Percentiles rank a stretch among this genome's conserved stretches.
These are phyloP conservation scores for Lanzia echinophila DNA, from an alignment of 2,329 filamentous ascomycete species.

Conservation along the genomic window DNA sequence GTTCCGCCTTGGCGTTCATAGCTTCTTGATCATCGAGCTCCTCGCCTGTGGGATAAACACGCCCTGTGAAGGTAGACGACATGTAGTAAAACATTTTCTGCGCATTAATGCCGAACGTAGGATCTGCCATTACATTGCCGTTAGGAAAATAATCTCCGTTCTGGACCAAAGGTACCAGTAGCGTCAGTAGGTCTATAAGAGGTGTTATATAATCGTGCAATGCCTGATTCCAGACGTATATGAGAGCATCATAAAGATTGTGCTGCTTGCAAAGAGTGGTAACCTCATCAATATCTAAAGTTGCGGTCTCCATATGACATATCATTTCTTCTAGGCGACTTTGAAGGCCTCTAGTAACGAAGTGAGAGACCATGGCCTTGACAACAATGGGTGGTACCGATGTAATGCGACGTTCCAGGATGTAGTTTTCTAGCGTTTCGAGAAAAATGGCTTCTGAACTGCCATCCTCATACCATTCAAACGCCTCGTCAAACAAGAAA, in stretches of 20 bases:
- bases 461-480: constrained; percentile 80
- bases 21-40: constrained; percentile 66
- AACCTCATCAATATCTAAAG: constrained; percentile 89
- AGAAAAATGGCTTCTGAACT: constrained; percentile 71
- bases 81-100: constrained; percentile 93
- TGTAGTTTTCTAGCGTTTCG: constrained; percentile 80
- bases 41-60: constrained; percentile 84
- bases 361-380: constrained; percentile 79
- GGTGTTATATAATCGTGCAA: constrained; percentile 86
- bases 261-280: constrained; percentile 87
- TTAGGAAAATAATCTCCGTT: constrained; percentile 46
- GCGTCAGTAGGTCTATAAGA: constrained; percentile 69
- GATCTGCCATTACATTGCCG: constrained; percentile 50
- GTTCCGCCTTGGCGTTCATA: constrained; percentile 70
- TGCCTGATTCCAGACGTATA: constrained; percentile 94
- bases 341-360: constrained; percentile 67
- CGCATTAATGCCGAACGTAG: constrained; percentile 62
- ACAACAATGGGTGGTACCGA: constrained; percentile 75
- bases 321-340: constrained; percentile 86
- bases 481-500: constrained; percentile 87
- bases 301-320: constrained; percentile 82
- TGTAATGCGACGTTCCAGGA: constrained; percentile 69
- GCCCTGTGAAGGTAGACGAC: constrained; percentile 82
- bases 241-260: constrained; percentile 86
- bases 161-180: constrained; percentile 56